These are phyloP conservation scores for Xanthoconium purpureum DNA, from an alignment of 768 basidiomycete species.

Conservation along the genomic window DNA sequence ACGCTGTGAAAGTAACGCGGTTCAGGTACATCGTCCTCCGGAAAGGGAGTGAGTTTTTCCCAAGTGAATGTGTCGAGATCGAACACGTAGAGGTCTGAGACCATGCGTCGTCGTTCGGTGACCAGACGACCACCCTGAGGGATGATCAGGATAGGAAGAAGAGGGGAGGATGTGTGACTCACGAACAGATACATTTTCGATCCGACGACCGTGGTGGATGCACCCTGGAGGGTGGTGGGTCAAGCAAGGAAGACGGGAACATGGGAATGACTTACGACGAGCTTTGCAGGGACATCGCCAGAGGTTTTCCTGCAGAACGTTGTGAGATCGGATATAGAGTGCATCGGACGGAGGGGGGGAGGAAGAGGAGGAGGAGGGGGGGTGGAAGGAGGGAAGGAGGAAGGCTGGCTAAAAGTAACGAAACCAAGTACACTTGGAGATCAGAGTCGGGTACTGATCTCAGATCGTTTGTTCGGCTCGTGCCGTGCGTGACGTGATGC, in stretches of 20 bases:
- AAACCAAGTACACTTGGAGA: slow-evolving; percentile 11
- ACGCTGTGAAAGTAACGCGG: slow-evolving; percentile 95
- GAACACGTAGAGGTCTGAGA: slow-evolving; percentile 86
- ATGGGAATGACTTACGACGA: slow-evolving; percentile 60
- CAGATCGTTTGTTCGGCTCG: slow-evolving; percentile 26
- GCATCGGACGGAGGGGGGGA: slow-evolving; percentile 38
- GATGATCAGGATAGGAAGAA: not conserved
- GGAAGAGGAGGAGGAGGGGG: slow-evolving; percentile 4
- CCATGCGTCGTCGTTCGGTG: slow-evolving; percentile 80
- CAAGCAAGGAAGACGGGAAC: not conserved
- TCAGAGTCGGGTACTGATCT: slow-evolving; percentile 23
- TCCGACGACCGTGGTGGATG: slow-evolving; percentile 87
- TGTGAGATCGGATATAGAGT: slow-evolving; percentile 87
- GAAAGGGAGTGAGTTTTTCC: slow-evolving; percentile 60
- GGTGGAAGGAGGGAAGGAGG: slow-evolving; percentile 7
- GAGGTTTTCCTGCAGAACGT: slow-evolving; percentile 80
- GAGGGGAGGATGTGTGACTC: slow-evolving; percentile 26
- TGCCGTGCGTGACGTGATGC: slow-evolving; percentile 21
- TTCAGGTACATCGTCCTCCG: slow-evolving; percentile 70
- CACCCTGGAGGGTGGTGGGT: slow-evolving; percentile 51
- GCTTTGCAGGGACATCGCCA: slow-evolving; percentile 84
- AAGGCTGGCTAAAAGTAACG: slow-evolving; percentile 18
- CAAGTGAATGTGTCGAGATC: slow-evolving; percentile 80
- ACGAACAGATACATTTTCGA: slow-evolving; percentile 90
- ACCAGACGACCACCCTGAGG: slow-evolving; percentile 82